Evolutionary conservation across 208 protist species (phyloP).

Genomic region (Balamuthia mandrillaris): DNA sequence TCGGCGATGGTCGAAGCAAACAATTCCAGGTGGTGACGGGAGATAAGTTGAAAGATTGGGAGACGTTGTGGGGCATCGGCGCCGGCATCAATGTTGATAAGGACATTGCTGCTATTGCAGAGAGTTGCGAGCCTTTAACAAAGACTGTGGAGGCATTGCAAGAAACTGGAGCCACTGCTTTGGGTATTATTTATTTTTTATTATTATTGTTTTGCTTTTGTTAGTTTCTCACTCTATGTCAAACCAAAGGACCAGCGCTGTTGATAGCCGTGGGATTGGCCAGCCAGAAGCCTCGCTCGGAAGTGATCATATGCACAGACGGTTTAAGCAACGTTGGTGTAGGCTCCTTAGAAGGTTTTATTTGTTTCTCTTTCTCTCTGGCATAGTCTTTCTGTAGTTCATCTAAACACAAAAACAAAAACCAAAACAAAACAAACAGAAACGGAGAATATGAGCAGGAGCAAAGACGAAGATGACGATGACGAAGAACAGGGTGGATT

Average conservation of each 20-base stretch:
- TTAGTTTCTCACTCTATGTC: not conserved
- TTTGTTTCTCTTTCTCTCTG: not conserved
- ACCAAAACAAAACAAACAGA: not conserved
- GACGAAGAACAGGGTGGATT: not conserved
- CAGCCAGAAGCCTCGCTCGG: not conserved
- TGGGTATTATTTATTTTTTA: not conserved
- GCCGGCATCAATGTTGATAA: not conserved
- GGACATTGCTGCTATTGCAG: not conserved
- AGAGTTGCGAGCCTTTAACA: not conserved
- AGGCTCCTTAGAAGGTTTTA: not conserved
- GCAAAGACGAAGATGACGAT: not conserved
- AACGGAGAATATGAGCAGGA: not conserved
- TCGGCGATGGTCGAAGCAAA: not conserved
- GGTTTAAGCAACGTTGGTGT: slow-evolving; percentile 48
- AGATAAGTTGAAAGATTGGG: slow-evolving; percentile 8
- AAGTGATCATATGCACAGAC: slow-evolving; percentile 49
- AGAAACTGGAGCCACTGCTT: not conserved
- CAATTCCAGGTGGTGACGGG: slow-evolving; percentile 9
- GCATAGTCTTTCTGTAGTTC: not conserved
- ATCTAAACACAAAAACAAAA: not conserved
- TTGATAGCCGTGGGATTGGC: slow-evolving; percentile 22
- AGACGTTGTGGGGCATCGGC: not conserved
- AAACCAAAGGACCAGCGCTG: slow-evolving; percentile 42
- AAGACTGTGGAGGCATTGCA: not conserved
- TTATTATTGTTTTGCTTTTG: not conserved